phyloP scores from a whole-genome alignment of 202 grass and related monocot genomes.

The Digitaria exilis region DNA sequence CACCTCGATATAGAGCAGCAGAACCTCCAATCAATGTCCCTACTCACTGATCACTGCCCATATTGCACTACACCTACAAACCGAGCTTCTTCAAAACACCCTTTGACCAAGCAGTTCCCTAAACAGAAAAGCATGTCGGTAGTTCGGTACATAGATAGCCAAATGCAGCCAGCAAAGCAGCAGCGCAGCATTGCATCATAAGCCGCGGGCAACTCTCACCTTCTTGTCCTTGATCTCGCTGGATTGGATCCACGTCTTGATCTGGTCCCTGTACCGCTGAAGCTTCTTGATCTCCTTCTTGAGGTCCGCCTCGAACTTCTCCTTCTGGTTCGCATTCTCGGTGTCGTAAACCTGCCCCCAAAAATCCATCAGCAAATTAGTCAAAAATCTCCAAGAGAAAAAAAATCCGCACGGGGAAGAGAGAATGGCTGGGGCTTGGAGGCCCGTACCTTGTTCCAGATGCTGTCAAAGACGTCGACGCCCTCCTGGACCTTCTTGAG shows the following conservation, averaged over 20 bases:
- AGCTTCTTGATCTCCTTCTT: constrained; percentile 99
- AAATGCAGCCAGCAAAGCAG: neutral
- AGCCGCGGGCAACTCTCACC: constrained; percentile 62
- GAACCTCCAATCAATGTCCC: neutral
- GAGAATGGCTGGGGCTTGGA: neutral
- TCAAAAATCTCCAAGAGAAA: neutral
- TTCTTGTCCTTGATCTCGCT: constrained; percentile 99
- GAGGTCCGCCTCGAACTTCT: constrained; percentile 99
- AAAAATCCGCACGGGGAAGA: neutral
- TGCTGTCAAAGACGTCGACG: constrained; percentile 99
- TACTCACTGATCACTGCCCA: neutral
- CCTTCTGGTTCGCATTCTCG: constrained; percentile 99
- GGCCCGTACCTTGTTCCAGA: constrained; percentile 93
- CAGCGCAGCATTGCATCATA: constrained; percentile 11
- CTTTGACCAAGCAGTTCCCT: neutral
- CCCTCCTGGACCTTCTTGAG: constrained; percentile 99
- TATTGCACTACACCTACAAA: neutral
- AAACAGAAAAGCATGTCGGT: neutral
- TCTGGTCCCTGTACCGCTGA: constrained; percentile 98
- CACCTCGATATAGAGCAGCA: neutral
- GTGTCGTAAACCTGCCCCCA: constrained; percentile 88
- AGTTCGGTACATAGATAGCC: neutral
- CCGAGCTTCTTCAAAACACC: neutral
- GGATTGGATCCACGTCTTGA: constrained; percentile 99
- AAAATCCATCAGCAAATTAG: neutral